Evolutionary conservation across 75 land plant genomes (phyloP), one percentile per base, ranked within the genome.

Genomic region (Selaginella tamariscina): DNA sequence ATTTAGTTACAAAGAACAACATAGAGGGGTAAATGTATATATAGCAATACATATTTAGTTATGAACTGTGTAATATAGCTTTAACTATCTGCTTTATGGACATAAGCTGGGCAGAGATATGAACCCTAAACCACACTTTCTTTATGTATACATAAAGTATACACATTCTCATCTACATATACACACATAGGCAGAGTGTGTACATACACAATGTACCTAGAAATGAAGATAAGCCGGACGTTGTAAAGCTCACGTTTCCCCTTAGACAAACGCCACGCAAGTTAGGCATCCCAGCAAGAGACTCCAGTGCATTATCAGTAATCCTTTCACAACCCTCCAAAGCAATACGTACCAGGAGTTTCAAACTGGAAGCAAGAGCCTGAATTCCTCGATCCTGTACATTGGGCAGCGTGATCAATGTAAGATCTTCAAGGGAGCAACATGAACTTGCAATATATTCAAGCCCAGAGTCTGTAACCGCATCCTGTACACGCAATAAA

Each of bases 221-320:
- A n/a, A n/a, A n/a, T n/a, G n/a, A n/a, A n/a, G 39, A 60, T 33
- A 79, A 55, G 20, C 81, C 79, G 2, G n/a, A 23, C 1, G 81
- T 11, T 20, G 74, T 77, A 29, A 79, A 79, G 32, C 67, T 32
- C 24, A 77, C 59, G 2, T 32, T 21, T 0, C 81, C 79, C 54
- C 71, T 79, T 33, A 79, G 55, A 24, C 15, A 63, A 27, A 79
- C 71, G 29, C 76, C 81, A 30, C 71, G 54, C 31, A 79, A 44
- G 63, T 32, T 71, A 32, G 32, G 32, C 30, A 59, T 76, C 31
- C 29, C 28, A 9, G 49, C 27, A 23, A 79, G 31, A 27, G 74
- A 65, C 39, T 44, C 70, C 31, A 79, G 30, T 23, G 81, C 65
- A 18, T 33, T 31, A 21, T 76, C 81, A 0, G 64, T 39, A 0